These are phyloP conservation scores for Trametes elegans DNA, from an alignment of 768 basidiomycete species.

Conservation along the genomic window DNA sequence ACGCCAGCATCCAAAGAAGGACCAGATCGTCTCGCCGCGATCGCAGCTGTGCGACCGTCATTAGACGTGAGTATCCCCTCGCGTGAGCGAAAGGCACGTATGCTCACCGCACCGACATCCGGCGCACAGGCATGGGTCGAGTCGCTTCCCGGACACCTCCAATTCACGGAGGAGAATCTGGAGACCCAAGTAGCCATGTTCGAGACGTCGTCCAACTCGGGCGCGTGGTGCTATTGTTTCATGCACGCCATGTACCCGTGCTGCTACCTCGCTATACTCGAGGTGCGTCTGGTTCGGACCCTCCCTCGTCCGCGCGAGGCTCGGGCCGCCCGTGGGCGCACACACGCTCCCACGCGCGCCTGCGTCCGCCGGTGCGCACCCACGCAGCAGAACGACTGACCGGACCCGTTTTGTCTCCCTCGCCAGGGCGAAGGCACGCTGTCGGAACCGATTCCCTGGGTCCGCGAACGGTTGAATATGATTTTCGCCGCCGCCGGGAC, in stretches of 20 bases:
- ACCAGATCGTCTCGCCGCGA: slow-evolving; percentile 14
- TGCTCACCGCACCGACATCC: background rate
- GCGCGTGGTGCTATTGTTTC: slow-evolving; percentile 78
- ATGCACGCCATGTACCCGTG: slow-evolving; percentile 76
- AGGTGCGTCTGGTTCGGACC: slow-evolving; percentile 43
- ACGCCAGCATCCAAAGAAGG: slow-evolving; percentile 20
- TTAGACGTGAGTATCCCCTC: slow-evolving; percentile 12
- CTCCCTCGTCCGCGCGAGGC: background rate
- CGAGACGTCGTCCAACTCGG: slow-evolving; percentile 73
- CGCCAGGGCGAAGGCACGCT: slow-evolving; percentile 22
- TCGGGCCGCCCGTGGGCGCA: background rate
- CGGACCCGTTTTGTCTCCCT: background rate
- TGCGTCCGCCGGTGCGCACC: background rate
- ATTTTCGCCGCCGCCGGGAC: slow-evolving; percentile 40
- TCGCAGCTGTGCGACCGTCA: slow-evolving; percentile 11
- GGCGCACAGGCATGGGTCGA: slow-evolving; percentile 55
- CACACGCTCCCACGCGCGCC: background rate
- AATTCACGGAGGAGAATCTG: slow-evolving; percentile 68
- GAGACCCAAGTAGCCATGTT: slow-evolving; percentile 72
- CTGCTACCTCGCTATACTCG: slow-evolving; percentile 58
- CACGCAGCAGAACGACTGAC: background rate
- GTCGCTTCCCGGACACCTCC: slow-evolving; percentile 68
- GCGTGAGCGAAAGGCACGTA: background rate
- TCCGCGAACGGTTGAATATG: slow-evolving; percentile 38
- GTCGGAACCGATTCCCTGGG: slow-evolving; percentile 30